Percentiles rank a stretch among this genome's conserved stretches.
Conservation (phyloP, 768 basidiomycete genomes). For the Tricholoma terreum region DNA sequence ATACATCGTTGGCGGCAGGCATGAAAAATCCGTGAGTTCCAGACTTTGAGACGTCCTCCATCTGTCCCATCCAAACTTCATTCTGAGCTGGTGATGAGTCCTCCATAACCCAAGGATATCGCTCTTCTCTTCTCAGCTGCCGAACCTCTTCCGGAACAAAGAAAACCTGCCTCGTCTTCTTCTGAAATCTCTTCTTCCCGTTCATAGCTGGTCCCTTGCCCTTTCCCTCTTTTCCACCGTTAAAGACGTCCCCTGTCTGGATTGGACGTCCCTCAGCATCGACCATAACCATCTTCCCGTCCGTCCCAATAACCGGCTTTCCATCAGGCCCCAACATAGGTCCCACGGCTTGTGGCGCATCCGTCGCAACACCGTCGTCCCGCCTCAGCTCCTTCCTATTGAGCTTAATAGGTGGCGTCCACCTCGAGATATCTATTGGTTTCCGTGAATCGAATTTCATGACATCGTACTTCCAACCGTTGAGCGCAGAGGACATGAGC, state of each 20-base stretch:
- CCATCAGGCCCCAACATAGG: constrained; percentile 83
- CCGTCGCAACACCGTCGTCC: constrained; percentile 35
- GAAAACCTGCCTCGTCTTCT: constrained; percentile 83
- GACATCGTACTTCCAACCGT: constrained; percentile 89
- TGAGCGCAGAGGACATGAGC: constrained; percentile 74
- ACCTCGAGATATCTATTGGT: constrained; percentile 62
- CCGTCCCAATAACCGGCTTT: constrained; percentile 75
- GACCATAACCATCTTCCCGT: constrained; percentile 79
- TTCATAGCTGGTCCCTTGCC: constrained; percentile 40
- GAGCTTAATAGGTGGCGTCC: constrained; percentile 76
- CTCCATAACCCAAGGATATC: constrained; percentile 92
- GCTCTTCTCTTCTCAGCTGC: constrained; percentile 79
- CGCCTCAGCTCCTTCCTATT: constrained; percentile 80
- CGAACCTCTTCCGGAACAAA: constrained; percentile 74
- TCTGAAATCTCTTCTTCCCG: constrained; percentile 73
- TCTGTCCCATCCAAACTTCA: constrained; percentile 78
- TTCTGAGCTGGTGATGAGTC: constrained; percentile 55
- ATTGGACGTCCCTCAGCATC: constrained; percentile 76
- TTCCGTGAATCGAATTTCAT: constrained; percentile 87
- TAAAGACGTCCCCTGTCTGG: constrained; percentile 32
- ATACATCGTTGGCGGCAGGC: constrained; percentile 75
- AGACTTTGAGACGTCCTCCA: constrained; percentile 73
- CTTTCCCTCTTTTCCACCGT: constrained; percentile 33
- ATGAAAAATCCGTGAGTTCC: constrained; percentile 81
- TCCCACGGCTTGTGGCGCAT: constrained; percentile 50